These are phyloP conservation scores for Cucurbitaria berberidis DNA, from an alignment of 2,329 filamentous ascomycete species.

Conservation along the genomic window DNA sequence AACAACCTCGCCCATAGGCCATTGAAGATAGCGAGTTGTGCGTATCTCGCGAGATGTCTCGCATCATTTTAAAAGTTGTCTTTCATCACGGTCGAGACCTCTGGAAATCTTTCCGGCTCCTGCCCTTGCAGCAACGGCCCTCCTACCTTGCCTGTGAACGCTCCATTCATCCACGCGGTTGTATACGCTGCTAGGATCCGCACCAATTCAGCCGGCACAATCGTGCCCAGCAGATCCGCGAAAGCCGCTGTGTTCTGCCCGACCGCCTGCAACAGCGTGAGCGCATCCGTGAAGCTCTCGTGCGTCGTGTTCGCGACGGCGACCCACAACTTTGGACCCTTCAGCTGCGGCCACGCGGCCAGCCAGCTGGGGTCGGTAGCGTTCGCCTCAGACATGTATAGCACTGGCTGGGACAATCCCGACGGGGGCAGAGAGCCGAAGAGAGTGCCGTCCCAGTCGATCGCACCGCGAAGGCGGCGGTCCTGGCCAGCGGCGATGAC, in stretches of 20 bases:
- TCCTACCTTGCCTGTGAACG: constrained; percentile 18
- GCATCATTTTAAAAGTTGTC: constrained; percentile 6
- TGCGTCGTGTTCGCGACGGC: constrained; percentile 25
- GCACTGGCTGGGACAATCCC: constrained; percentile 26
- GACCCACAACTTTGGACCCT: constrained; percentile 33
- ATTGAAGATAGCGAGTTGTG: neutral
- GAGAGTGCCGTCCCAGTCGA: constrained; percentile 26
- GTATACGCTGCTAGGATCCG: constrained; percentile 21
- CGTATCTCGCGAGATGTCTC: neutral
- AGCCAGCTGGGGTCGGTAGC: constrained; percentile 14
- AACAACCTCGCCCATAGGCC: neutral
- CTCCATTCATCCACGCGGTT: constrained; percentile 24
- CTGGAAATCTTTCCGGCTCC: constrained; percentile 26
- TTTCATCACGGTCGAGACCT: constrained; percentile 20
- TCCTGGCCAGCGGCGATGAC: constrained; percentile 20
- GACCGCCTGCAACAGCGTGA: constrained; percentile 18
- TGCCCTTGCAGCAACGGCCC: constrained; percentile 21
- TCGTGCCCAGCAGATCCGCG: constrained; percentile 19
- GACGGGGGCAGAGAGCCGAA: constrained; percentile 18
- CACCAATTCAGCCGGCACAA: constrained; percentile 12
- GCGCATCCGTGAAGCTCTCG: constrained; percentile 12
- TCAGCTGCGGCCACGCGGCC: constrained; percentile 20
- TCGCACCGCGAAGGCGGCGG: constrained; percentile 19
- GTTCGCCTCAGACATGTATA: constrained; percentile 20
- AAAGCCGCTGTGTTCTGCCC: constrained; percentile 18